Base-by-base conservation (phyloP, 768 basidiomycete genomes). In the Tubosaeta sp. region DNA sequence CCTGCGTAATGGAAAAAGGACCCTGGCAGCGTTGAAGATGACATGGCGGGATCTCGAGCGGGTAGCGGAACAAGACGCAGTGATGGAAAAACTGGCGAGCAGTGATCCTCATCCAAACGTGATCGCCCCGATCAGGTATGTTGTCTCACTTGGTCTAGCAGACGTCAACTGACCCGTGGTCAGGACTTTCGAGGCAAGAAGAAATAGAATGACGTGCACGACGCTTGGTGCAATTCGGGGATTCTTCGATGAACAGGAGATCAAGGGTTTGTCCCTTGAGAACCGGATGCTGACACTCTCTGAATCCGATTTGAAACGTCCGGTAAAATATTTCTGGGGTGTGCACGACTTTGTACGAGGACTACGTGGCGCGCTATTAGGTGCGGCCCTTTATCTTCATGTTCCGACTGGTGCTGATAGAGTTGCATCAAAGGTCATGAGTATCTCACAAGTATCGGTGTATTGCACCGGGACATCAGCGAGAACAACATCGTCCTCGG, bases 401-500 rank as follows among this genome's bases (percentile, higher is more conserved):
- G 32, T n/a, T 9, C 1, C 4, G 4, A n/a, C 3, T n/a, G 9
- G 14, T 36, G n/a, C 21, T 36, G 29, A 46, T 27, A 10, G n/a
- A 6, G 25, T 18, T 2, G 14, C 24, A 22, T 46, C 24, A 3
- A 24, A 46, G 45, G 62, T 0, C 62, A 61, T n/a, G 31, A 61
- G 25, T 57, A 35, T 39, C 53, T 63, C 1, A 54, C 49, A 2
- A 29, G 14, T 0, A 48, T 52, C 9, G 62, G 61, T 0, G 59
- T 73, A 35, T 44, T 70, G 3, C 69, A 71, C 35, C 56, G 67
- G 4, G 66, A 72, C 41, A 53, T 71, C 44, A 72, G 67, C 51
- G 61, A 63, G 25, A 69, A 69, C 12, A 71, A 70, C 41, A 57
- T 73, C 6, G 60, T 72, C 16, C 64, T 72, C 3, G 55, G 55